Percentiles rank a stretch among this genome's conserved stretches.
These are phyloP conservation scores for Limonium bicolor DNA, from an alignment of 148 eudicot species.

Conservation along the genomic window DNA sequence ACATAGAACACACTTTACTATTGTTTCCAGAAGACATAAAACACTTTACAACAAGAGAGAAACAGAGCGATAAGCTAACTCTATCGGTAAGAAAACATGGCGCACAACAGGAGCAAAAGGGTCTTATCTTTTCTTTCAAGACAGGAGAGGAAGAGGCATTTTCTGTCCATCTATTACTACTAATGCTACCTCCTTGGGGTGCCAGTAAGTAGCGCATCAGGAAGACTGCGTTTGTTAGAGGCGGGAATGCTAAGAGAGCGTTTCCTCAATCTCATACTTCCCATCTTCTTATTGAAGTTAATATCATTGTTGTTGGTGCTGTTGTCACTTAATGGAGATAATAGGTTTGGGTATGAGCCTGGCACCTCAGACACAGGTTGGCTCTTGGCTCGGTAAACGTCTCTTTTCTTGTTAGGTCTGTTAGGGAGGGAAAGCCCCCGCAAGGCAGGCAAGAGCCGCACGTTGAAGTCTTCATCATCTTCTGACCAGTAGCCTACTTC, in stretches of 20 bases:
- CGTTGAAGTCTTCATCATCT: constrained; percentile 23
- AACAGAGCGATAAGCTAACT: too few species aligned
- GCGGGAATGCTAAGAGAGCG: constrained; percentile 59
- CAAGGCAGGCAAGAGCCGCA: constrained; percentile 2
- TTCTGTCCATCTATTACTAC: too few species aligned
- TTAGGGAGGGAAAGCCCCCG: constrained; percentile 12
- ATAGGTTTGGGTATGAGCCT: constrained; percentile 8
- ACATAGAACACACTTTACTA: too few species aligned
- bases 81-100: too few species aligned
- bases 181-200: too few species aligned
- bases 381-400: constrained; percentile 28
- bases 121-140: too few species aligned
- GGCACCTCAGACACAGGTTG: constrained; percentile 25
- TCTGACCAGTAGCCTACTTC: constrained; percentile 41
- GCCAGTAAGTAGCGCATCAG: neutral
- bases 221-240: constrained; percentile 16
- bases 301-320: too few species aligned
- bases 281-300: constrained; percentile 1
- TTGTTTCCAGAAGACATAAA: too few species aligned
- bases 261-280: constrained; percentile 28
- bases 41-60: too few species aligned
- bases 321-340: too few species aligned
- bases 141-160: too few species aligned
- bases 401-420: constrained; percentile 18
- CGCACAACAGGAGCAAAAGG: too few species aligned